Evolutionary conservation across 306 rosid genomes (phyloP), one percentile per base, ranked within the genome.

Genomic region (Echinosophora koreensis): DNA sequence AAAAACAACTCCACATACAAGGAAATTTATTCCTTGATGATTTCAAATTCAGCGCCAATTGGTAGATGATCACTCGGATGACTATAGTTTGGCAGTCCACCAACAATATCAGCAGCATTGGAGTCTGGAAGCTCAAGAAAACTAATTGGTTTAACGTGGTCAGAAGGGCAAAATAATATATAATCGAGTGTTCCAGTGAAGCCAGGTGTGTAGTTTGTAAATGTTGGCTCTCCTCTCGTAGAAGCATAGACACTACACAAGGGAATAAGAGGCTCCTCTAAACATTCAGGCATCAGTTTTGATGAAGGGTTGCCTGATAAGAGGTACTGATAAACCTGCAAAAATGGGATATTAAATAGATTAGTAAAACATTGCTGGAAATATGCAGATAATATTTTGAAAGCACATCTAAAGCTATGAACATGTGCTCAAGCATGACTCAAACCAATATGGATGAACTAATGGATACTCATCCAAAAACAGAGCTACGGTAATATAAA

Each of bases 41-140:
- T 85, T 83, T 90, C 95, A 72, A 94, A 94, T 44, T 87, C 92
- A 46, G 90, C 93, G 61, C 93, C 97, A 66, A 92, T 86, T n/a
- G 97, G 98, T 68, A 94, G 90, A 73, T 90, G 97, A 80, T 94
- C 98, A 51, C 98, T 94, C 2, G 97, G 97, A 79, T 92, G 81
- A 69, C 84, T 85, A 14, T 57, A 74, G 79, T 92, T 92, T 59
- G 98, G 98, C 34, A 94, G 83, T 69, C 98, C 97, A 32, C 95
- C 97, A 65, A 4, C 81, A 84, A 94, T 79, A 77, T 90, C 93
- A n/a, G 82, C 72, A 1, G 93, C 84, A 30, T 83, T 77, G 0
- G 88, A 82, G 50, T 82, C 90, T 1, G 97, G 97, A 82, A 92
- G 94, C 81, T 92, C 95, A 55, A 94, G 97, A 61, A 88, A 81